These are phyloP conservation scores for Moesziomyces antarcticus DNA, from an alignment of 1,284 basidiomycete genomes.

Conservation along the genomic window DNA sequence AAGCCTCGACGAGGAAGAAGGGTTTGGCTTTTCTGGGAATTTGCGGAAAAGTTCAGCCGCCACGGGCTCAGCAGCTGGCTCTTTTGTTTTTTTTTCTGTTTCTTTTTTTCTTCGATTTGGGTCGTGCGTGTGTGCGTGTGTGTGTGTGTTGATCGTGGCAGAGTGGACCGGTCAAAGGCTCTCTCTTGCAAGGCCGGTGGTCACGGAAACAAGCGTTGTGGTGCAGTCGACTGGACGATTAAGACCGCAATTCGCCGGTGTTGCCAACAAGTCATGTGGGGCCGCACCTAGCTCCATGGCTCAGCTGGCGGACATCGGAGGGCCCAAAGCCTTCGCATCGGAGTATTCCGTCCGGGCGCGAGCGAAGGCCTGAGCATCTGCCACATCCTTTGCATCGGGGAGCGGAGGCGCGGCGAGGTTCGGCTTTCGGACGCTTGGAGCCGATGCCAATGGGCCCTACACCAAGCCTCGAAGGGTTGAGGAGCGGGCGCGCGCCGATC, in stretches of 20 bases:
- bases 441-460: not conserved
- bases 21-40: conserved; percentile 15
- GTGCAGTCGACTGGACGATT: too few relatives aligned
- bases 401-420: too few relatives aligned
- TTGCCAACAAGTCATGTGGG: conserved; percentile 2
- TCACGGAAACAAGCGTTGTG: too few relatives aligned
- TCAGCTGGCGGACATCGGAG: too few relatives aligned
- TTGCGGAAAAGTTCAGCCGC: conserved; percentile 1
- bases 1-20: conserved; percentile 33
- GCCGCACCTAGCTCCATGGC: too few relatives aligned
- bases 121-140: too few relatives aligned
- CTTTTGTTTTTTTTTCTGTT: too few relatives aligned
- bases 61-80: not conserved
- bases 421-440: conserved; percentile 9
- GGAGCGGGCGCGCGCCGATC: not conserved
- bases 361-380: not conserved
- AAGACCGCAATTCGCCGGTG: conserved; percentile 7
- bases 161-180: too few relatives aligned
- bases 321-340: not conserved
- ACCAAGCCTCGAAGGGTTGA: not conserved
- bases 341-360: conserved; percentile 9
- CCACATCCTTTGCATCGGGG: too few relatives aligned
- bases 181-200: too few relatives aligned
- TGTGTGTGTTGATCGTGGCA: too few relatives aligned
- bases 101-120: too few relatives aligned